Conservation (phyloP, 2,329 filamentous ascomycete species). For the Monilinia laxa region DNA sequence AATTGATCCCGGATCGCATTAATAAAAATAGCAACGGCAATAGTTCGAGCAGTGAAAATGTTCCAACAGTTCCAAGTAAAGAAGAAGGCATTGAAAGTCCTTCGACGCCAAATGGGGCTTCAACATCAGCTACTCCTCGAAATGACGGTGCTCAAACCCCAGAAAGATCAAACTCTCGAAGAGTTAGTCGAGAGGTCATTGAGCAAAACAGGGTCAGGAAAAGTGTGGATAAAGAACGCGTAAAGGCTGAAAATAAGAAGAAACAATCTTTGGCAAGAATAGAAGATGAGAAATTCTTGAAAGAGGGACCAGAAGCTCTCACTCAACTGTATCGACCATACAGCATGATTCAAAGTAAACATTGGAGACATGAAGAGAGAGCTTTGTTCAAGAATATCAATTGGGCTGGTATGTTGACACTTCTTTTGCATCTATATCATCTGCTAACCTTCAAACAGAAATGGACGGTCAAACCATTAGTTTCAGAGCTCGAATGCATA, state of each 20-base stretch:
- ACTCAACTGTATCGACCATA: constrained; percentile 39
- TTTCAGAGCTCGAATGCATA: constrained; percentile 74
- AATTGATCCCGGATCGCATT: constrained; percentile 29
- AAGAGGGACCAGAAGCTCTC: constrained; percentile 35
- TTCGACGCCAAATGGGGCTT: constrained; percentile 9
- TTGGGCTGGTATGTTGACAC: constrained; percentile 32
- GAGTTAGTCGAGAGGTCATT: constrained; percentile 34
- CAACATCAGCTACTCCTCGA: not conserved
- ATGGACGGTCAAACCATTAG: constrained; percentile 35
- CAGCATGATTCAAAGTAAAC: constrained; percentile 41
- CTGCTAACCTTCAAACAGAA: constrained; percentile 28
- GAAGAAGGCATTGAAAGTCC: constrained; percentile 7
- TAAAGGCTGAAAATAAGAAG: constrained; percentile 36
- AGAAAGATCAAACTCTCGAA: constrained; percentile 26
- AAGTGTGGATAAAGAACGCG: constrained; percentile 35
- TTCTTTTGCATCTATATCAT: too few relatives aligned
- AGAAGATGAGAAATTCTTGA: constrained; percentile 37
- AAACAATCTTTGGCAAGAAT: constrained; percentile 36
- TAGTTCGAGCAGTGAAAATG: constrained; percentile 23
- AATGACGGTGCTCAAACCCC: constrained; percentile 24
- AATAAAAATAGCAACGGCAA: constrained; percentile 21
- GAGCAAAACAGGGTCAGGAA: constrained; percentile 29
- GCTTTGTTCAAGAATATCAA: constrained; percentile 39
- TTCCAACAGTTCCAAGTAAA: constrained; percentile 25
- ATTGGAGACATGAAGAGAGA: constrained; percentile 36